phyloP scores from a whole-genome alignment of 2,329 filamentous ascomycete genomes.

The Clonostachys chloroleuca region DNA sequence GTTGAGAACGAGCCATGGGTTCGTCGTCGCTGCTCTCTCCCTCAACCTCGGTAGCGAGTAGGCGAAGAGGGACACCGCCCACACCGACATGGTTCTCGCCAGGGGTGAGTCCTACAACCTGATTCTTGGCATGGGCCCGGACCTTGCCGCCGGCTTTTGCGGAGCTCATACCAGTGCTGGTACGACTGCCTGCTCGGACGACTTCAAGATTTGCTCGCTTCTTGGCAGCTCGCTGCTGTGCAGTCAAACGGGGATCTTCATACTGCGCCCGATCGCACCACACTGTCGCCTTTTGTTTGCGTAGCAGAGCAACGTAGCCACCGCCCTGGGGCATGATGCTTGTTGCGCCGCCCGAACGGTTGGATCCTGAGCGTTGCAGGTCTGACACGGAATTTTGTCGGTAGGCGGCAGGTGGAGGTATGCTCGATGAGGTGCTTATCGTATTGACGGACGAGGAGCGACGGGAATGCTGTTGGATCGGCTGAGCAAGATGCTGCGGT shows the following conservation, averaged over 20 bases:
- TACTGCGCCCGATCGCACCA: conserved; percentile 95
- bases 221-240: conserved; percentile 83
- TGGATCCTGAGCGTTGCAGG: conserved; percentile 74
- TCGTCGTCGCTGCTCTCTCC: conserved; percentile 81
- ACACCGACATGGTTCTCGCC: conserved; percentile 70
- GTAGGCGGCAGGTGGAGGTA: conserved; percentile 53
- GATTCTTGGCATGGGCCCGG: conserved; percentile 78
- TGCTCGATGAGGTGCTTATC: conserved; percentile 67
- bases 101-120: conserved; percentile 73
- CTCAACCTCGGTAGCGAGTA: conserved; percentile 94
- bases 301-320: conserved; percentile 93
- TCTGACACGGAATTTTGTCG: conserved; percentile 51
- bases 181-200: conserved; percentile 48
- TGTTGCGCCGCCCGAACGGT: conserved; percentile 58
- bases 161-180: conserved; percentile 57
- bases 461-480: conserved; percentile 33
- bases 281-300: conserved; percentile 95
- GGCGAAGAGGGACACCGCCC: conserved; percentile 79
- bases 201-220: conserved; percentile 82
- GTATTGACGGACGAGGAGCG: conserved; percentile 64
- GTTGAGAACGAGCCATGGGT: conserved; percentile 45
- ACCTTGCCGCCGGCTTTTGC: conserved; percentile 79
- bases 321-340: conserved; percentile 42
- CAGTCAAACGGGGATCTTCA: conserved; percentile 80
- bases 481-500: conserved; percentile 20